Evolutionary conservation across 106 monocot species (phyloP).

Genomic region (Platanthera guangdongensis): DNA sequence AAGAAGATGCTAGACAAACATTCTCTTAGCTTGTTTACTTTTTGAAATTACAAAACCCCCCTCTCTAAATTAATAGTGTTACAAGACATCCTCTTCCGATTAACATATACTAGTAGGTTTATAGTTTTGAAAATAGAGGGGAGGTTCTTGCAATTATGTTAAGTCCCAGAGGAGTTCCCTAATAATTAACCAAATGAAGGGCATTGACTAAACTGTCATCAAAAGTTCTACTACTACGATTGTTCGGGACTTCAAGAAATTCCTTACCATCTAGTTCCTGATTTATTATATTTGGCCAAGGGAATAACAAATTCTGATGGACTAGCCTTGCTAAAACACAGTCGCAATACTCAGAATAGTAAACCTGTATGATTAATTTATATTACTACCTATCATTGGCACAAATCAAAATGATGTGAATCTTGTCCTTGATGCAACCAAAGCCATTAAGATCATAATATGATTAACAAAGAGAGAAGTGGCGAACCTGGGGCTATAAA

Average conservation of each 20-base stretch:
- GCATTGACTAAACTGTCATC: not conserved
- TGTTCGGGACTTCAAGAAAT: not conserved
- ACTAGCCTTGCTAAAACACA: slow-evolving; percentile 49
- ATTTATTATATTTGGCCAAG: slow-evolving; percentile 72
- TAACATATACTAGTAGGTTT: no score
- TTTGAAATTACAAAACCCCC: no score
- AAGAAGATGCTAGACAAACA: not conserved
- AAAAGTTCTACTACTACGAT: not conserved
- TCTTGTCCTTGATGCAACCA: not conserved
- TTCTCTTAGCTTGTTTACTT: not conserved
- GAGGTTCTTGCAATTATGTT: no score
- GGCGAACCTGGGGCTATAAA: slow-evolving; percentile 75
- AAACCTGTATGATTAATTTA: not conserved
- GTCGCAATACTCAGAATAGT: slow-evolving; percentile 1
- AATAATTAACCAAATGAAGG: not conserved
- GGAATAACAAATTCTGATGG: slow-evolving; percentile 86
- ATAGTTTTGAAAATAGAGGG: no score
- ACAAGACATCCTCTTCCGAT: no score
- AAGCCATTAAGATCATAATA: not conserved
- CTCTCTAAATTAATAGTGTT: no score
- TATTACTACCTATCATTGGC: not conserved
- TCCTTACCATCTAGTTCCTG: slow-evolving; percentile 71
- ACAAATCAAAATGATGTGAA: not conserved
- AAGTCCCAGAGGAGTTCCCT: no score
- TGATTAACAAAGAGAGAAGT: not conserved